Conservation (phyloP, 2,329 filamentous ascomycete species). For the Clonostachys rosea region DNA sequence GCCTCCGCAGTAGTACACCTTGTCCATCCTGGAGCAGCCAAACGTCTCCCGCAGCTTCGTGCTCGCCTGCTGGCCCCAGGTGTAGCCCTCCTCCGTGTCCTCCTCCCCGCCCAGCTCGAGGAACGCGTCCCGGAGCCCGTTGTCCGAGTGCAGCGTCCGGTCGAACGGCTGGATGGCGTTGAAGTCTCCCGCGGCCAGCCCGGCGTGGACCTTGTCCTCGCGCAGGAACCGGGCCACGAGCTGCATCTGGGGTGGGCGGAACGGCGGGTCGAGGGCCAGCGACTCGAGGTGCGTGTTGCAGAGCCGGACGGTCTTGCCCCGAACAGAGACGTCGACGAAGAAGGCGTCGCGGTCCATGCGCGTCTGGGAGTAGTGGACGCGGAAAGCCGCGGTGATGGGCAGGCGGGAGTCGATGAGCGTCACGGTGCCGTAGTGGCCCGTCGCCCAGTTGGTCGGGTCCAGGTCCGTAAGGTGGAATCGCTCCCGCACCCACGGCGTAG, state of each 20-base stretch:
- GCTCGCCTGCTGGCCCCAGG: constrained; percentile 52
- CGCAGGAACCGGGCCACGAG: constrained; percentile 36
- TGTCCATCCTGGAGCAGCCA: constrained; percentile 47
- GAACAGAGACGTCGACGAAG: constrained; percentile 40
- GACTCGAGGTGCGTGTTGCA: constrained; percentile 57
- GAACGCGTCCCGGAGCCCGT: constrained; percentile 45
- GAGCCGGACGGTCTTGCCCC: constrained; percentile 31
- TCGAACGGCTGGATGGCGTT: constrained; percentile 55
- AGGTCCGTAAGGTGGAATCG: constrained; percentile 44
- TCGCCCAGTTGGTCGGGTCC: constrained; percentile 34
- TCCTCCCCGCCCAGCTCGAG: constrained; percentile 45
- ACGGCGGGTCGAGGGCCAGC: constrained; percentile 38
- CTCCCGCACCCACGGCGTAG: constrained; percentile 38
- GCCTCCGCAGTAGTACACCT: constrained; percentile 40
- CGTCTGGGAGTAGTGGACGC: constrained; percentile 43
- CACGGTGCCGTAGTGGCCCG: constrained; percentile 43
- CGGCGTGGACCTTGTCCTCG: constrained; percentile 25
- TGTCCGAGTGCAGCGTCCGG: constrained; percentile 36
- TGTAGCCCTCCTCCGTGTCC: constrained; percentile 44
- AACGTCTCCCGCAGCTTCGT: constrained; percentile 32
- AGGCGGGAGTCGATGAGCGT: constrained; percentile 45
- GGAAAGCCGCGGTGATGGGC: constrained; percentile 36
- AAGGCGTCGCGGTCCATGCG: constrained; percentile 47
- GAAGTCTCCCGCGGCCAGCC: constrained; percentile 47
- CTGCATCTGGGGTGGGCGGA: constrained; percentile 41